Percentiles rank a stretch among this genome's conserved stretches.
These are phyloP conservation scores for Tetramitus jugosus DNA, from an alignment of 208 protist species.

Conservation along the genomic window DNA sequence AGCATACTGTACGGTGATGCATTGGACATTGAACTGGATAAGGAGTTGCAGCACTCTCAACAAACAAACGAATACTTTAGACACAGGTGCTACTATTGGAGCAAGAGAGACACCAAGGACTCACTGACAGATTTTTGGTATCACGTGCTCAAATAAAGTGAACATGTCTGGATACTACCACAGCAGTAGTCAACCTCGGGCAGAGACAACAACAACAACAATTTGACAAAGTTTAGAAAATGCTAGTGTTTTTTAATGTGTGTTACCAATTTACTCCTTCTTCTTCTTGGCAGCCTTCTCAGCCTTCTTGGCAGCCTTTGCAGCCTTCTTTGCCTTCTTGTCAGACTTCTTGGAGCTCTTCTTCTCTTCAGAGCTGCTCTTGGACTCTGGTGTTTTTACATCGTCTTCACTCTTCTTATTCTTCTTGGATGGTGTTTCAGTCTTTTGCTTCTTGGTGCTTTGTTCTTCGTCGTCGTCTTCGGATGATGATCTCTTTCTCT, in stretches of 20 bases:
- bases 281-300: too few species aligned
- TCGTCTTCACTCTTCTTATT: slow-evolving; percentile 11
- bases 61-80: not conserved
- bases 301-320: slow-evolving; percentile 17
- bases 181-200: too few species aligned
- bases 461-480: not conserved
- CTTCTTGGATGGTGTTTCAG: slow-evolving; percentile 1
- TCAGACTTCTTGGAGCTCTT: slow-evolving; percentile 29
- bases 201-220: too few species aligned
- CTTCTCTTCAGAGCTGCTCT: slow-evolving; percentile 22
- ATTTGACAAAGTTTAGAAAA: too few species aligned
- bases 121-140: not conserved
- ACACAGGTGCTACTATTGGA: not conserved
- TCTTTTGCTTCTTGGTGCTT: slow-evolving; percentile 35
- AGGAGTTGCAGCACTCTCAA: not conserved
- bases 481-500: slow-evolving; percentile 11
- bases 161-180: too few species aligned
- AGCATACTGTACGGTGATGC: not conserved
- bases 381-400: not conserved
- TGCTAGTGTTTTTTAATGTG: too few species aligned
- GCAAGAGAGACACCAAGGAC: not conserved
- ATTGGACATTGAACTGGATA: not conserved
- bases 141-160: too few species aligned
- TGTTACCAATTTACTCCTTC: too few species aligned
- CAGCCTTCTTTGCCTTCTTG: slow-evolving; percentile 37